Evolutionary conservation across 768 basidiomycete species (phyloP).

Genomic region (Gloeostereum incarnatum): DNA sequence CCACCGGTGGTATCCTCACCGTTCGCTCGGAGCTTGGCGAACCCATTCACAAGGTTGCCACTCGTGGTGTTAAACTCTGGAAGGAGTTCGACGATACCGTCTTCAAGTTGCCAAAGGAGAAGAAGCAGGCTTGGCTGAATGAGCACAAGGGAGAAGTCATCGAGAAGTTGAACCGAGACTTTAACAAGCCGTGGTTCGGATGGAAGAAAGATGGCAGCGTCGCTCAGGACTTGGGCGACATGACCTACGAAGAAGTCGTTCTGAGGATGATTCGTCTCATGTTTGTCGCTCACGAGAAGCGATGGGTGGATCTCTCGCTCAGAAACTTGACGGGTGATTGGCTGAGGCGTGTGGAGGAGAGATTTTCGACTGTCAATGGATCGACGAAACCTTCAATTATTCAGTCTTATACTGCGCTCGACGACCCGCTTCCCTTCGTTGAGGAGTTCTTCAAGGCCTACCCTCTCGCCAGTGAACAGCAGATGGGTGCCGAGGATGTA

Average conservation of each 20-base stretch:
- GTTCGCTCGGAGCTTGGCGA: conserved; percentile 97
- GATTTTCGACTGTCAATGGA: conserved; percentile 86
- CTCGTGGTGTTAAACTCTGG: conserved; percentile 95
- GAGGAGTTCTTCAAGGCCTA: conserved; percentile 80
- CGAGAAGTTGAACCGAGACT: conserved; percentile 87
- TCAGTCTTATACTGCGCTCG: conserved; percentile 74
- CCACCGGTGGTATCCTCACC: conserved; percentile 93
- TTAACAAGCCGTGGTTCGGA: conserved; percentile 95
- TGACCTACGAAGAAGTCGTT: conserved; percentile 98
- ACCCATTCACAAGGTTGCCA: conserved; percentile 99
- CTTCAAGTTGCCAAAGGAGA: conserved; percentile 94
- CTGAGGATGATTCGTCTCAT: conserved; percentile 88
- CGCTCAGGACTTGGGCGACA: conserved; percentile 82
- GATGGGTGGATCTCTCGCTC: conserved; percentile 90
- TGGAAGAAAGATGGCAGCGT: conserved; percentile 88
- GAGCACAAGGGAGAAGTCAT: conserved; percentile 89
- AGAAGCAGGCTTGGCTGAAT: conserved; percentile 79
- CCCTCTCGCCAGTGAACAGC: conserved; percentile 71
- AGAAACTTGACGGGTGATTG: conserved; percentile 95
- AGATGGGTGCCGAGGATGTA: conserved; percentile 87
- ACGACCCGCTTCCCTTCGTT: conserved; percentile 74
- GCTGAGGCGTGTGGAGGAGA: conserved; percentile 91
- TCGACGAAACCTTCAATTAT: conserved; percentile 76
- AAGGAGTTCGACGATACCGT: conserved; percentile 97
- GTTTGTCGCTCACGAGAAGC: conserved; percentile 85